Evolutionary conservation across 2,329 filamentous ascomycete species (phyloP).

Genomic region (Fusarium sp.): DNA sequence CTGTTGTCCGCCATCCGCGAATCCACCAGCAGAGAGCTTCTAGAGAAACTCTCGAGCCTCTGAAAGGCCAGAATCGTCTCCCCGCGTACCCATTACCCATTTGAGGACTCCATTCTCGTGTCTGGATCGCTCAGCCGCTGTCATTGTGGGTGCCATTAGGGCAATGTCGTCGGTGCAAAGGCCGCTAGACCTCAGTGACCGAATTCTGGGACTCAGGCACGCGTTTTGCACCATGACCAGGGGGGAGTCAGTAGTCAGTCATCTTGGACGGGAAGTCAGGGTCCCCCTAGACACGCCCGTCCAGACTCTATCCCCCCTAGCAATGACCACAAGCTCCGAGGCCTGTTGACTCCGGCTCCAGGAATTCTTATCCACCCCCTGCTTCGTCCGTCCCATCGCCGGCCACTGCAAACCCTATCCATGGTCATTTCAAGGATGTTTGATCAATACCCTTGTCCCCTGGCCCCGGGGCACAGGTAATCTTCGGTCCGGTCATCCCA

Average conservation of each 20-base stretch:
- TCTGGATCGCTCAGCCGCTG: slow-evolving; percentile 43
- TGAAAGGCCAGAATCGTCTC: slow-evolving; percentile 35
- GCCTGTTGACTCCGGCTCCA: slow-evolving; percentile 36
- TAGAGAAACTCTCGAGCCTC: slow-evolving; percentile 9
- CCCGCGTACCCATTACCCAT: slow-evolving; percentile 30
- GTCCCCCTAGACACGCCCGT: slow-evolving; percentile 30
- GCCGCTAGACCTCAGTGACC: slow-evolving; percentile 46
- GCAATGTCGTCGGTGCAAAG: slow-evolving; percentile 39
- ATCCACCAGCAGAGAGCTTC: slow-evolving; percentile 29
- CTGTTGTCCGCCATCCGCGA: slow-evolving; percentile 37
- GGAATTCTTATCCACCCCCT: slow-evolving; percentile 39
- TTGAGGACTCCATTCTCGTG: slow-evolving; percentile 30
- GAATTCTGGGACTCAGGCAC: slow-evolving; percentile 44
- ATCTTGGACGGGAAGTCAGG: slow-evolving; percentile 31
- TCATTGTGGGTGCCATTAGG: slow-evolving; percentile 44
- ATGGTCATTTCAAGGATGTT: slow-evolving; percentile 30
- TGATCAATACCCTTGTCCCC: slow-evolving; percentile 24
- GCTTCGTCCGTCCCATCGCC: slow-evolving; percentile 26
- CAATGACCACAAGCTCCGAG: slow-evolving; percentile 16
- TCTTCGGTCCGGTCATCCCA: slow-evolving; percentile 38
- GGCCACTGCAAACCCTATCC: slow-evolving; percentile 35
- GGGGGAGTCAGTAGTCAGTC: slow-evolving; percentile 3
- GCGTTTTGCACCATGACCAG: slow-evolving; percentile 33
- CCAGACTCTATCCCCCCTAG: slow-evolving; percentile 19
- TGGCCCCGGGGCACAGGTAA: slow-evolving; percentile 39